Evolutionary conservation across 352 stramenopile genomes (phyloP), one percentile per base, ranked within the genome.

Genomic region (Phytophthora pseudosyringae): DNA sequence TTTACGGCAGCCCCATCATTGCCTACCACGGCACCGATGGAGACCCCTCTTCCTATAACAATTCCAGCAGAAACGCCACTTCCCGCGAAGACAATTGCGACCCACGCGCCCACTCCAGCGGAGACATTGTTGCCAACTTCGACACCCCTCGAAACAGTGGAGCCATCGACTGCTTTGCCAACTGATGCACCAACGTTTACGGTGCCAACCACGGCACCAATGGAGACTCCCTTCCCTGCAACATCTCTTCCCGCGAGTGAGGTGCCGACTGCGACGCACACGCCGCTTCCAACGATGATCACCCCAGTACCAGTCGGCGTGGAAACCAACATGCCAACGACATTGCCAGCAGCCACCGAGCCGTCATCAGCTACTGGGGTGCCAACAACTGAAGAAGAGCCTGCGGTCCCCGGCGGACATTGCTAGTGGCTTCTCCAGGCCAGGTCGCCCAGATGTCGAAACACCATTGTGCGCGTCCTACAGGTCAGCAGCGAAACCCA

Each of bases 371-470:
- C 32, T 6, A 59, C 61, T 1, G 57, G 51, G 45, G 38, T 52
- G 32, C 46, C 59, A 13, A 51, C 16, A 9, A 59, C 38, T 26
- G 25, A 31, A 40, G 39, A 68, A 21, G 64, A 72, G 11, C 58
- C 64, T 26, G 41, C 49, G 8, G 28, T 60, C 31, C 64, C 64
- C 18, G 65, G 59, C 1, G 46, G 40, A 25, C n/a, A 69, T 38
- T 69, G 52, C 13, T 69, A 68, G 32, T 5, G 21, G 21, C 21
- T 21, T 43, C 25, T 46, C 10, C 15, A 38, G 11, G 8, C 40
- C 16, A 47, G 1, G 26, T 1, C n/a, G 15, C 32, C 47, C 31
- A 40, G 9, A 28, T 45, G n/a, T 3, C 5, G n/a, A 41, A 39
- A 47, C 21, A 21, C 21, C 21, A 2, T 21, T 21, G 21, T 21